Evolutionary conservation across 305 asterid species (phyloP).

Genomic region (Solanum hybrid): DNA sequence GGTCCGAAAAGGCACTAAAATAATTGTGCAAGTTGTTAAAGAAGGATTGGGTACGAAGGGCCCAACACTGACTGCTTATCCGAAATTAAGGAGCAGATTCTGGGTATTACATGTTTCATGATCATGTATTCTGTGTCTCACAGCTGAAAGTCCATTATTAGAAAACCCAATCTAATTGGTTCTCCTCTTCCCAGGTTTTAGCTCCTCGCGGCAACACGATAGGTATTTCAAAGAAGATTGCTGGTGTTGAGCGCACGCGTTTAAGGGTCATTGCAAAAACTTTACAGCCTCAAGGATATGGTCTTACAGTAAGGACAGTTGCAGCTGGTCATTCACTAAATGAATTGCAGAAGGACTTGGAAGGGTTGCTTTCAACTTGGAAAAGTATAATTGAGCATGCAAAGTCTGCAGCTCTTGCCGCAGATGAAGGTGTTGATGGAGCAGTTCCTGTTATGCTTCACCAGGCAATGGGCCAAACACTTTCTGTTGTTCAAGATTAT

Average conservation of each 20-base stretch:
- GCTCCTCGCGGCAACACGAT: slow-evolving; percentile 49
- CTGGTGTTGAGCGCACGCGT: slow-evolving; percentile 84
- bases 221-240: slow-evolving; percentile 86
- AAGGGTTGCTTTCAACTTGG: slow-evolving; percentile 80
- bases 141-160: slow-evolving; percentile 19
- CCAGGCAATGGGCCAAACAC: slow-evolving; percentile 92
- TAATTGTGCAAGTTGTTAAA: slow-evolving; percentile 91
- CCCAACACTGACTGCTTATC: slow-evolving; percentile 88
- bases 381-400: slow-evolving; percentile 79
- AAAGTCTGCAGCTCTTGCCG: slow-evolving; percentile 92
- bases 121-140: slow-evolving; percentile 19
- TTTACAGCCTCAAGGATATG: slow-evolving; percentile 88
- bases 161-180: slow-evolving; percentile 4
- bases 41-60: slow-evolving; percentile 97
- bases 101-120: slow-evolving; percentile 55
- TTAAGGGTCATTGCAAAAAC: slow-evolving; percentile 77
- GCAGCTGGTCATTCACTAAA: slow-evolving; percentile 80
- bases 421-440: slow-evolving; percentile 92
- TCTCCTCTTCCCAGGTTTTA: slow-evolving; percentile 51
- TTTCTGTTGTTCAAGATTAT: slow-evolving; percentile 88
- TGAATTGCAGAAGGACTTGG: slow-evolving; percentile 87
- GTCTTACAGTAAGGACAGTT: slow-evolving; percentile 88
- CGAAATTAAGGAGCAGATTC: slow-evolving; percentile 90
- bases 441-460: slow-evolving; percentile 88
- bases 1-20: slow-evolving; percentile 72